A percentile compares a stretch with the other conserved stretches of the same genome.
Evolutionary conservation across 805 yeast genomes (phyloP).

Genomic region (Lipomyces orientalis): DNA sequence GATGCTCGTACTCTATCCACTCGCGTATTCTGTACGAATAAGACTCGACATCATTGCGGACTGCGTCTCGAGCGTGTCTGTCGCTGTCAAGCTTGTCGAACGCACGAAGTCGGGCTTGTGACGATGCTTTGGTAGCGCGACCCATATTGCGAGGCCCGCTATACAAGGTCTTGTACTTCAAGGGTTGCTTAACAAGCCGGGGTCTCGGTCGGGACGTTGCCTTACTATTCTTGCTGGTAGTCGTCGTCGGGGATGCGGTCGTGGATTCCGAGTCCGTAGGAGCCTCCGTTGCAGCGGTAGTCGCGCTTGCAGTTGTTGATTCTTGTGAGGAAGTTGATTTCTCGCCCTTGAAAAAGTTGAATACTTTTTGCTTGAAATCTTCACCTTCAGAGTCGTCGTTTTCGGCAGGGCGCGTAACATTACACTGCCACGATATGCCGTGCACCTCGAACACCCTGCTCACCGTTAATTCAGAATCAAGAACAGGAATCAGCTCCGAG

Average conservation of each 20-base stretch:
- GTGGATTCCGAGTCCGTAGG: constrained; percentile 31
- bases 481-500: constrained; percentile 20
- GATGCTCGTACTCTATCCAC: constrained; percentile 58
- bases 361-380: constrained; percentile 39
- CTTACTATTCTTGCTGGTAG: constrained; percentile 26
- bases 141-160: constrained; percentile 46
- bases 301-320: constrained; percentile 10
- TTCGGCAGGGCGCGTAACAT: constrained; percentile 45
- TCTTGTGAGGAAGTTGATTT: constrained; percentile 15
- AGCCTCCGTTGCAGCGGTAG: constrained; percentile 23
- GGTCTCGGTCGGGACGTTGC: constrained; percentile 31
- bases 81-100: constrained; percentile 63
- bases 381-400: constrained; percentile 25
- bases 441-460: constrained; percentile 24
- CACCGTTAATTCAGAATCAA: constrained; percentile 30
- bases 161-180: constrained; percentile 40
- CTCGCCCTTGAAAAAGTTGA: constrained; percentile 28
- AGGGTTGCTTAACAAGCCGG: constrained; percentile 32
- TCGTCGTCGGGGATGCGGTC: constrained; percentile 37
- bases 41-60: constrained; percentile 73
- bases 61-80: constrained; percentile 59
- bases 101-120: constrained; percentile 56
- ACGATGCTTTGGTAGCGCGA: constrained; percentile 52
- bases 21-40: constrained; percentile 72
- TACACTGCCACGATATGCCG: constrained; percentile 26